Percentiles rank a stretch among this genome's conserved stretches.
Conservation (phyloP, 1,284 basidiomycete species). For the Chalciporus sp. region DNA sequence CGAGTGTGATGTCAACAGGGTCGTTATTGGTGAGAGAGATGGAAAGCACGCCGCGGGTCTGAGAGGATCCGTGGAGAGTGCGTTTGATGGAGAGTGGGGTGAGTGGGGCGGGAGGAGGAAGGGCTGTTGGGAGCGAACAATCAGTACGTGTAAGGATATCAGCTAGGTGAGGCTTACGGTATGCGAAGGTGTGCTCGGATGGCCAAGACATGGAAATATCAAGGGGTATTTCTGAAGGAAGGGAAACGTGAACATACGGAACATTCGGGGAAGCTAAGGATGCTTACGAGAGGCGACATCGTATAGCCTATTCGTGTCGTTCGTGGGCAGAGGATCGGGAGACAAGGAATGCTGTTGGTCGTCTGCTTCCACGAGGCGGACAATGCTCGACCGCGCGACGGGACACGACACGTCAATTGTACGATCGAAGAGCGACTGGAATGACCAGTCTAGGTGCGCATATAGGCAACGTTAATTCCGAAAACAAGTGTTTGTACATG, state of each 20-base stretch:
- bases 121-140: conserved; percentile 17
- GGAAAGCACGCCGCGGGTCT: conserved; percentile 74
- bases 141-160: neutral
- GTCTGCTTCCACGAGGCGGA: conserved; percentile 51
- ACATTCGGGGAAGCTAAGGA: conserved; percentile 4
- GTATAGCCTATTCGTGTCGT: conserved; percentile 46
- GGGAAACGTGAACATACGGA: neutral
- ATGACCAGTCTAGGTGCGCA: conserved; percentile 68
- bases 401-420: conserved; percentile 64
- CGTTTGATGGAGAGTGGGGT: conserved; percentile 68
- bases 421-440: conserved; percentile 74
- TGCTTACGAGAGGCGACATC: conserved; percentile 48
- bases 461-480: neutral
- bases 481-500: neutral
- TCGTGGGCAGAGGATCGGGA: conserved; percentile 47
- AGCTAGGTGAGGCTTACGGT: conserved; percentile 47
- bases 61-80: conserved; percentile 74
- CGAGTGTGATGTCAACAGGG: conserved; percentile 46
- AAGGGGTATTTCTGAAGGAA: conserved; percentile 38
- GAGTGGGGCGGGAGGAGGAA: conserved; percentile 30
- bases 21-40: conserved; percentile 72
- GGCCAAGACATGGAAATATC: conserved; percentile 62
- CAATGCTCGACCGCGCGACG: conserved; percentile 53
- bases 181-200: conserved; percentile 50
- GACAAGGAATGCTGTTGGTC: conserved; percentile 45